Conservation (phyloP, 768 basidiomycete species). For the Lepiota venenata region DNA sequence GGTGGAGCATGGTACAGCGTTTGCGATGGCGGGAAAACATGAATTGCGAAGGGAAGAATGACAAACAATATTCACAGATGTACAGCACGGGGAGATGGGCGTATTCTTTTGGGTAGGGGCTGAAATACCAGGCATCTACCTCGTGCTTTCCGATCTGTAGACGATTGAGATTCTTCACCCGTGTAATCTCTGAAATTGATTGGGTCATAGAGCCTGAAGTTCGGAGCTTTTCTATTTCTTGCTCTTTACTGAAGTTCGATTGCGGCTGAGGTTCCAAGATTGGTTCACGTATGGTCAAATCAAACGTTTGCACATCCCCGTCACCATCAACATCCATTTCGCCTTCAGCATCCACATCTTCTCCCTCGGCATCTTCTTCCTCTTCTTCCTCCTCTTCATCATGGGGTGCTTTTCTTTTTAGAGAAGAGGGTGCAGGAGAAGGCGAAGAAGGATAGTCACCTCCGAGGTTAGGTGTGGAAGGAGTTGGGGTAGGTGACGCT, state of each 20-base stretch:
- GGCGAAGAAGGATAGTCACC: slow-evolving; percentile 46
- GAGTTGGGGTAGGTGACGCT: slow-evolving; percentile 56
- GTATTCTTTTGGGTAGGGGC: slow-evolving; percentile 97
- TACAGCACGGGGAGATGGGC: slow-evolving; percentile 93
- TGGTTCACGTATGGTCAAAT: slow-evolving; percentile 52
- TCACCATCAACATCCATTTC: slow-evolving; percentile 79
- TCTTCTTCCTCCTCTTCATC: slow-evolving; percentile 68
- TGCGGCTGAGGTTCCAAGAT: slow-evolving; percentile 49
- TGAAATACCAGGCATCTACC: slow-evolving; percentile 99
- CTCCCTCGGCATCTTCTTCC: slow-evolving; percentile 51
- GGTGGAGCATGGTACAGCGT: slow-evolving; percentile 89
- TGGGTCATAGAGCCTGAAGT: slow-evolving; percentile 99
- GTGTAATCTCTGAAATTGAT: slow-evolving; percentile 94
- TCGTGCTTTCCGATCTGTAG: slow-evolving; percentile 95
- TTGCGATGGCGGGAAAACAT: slow-evolving; percentile 90
- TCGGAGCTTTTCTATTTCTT: slow-evolving; percentile 97
- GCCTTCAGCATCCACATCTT: slow-evolving; percentile 58
- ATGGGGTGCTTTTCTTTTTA: slow-evolving; percentile 68
- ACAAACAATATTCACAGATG: slow-evolving; percentile 98
- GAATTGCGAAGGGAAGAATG: slow-evolving; percentile 86
- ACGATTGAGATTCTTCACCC: slow-evolving; percentile 97
- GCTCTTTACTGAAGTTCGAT: slow-evolving; percentile 87
- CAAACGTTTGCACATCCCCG: slow-evolving; percentile 66
- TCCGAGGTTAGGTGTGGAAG: slow-evolving; percentile 47
- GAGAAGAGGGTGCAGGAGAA: slow-evolving; percentile 47